phyloP scores from a whole-genome alignment of 768 basidiomycete genomes.

The Suillus plorans region DNA sequence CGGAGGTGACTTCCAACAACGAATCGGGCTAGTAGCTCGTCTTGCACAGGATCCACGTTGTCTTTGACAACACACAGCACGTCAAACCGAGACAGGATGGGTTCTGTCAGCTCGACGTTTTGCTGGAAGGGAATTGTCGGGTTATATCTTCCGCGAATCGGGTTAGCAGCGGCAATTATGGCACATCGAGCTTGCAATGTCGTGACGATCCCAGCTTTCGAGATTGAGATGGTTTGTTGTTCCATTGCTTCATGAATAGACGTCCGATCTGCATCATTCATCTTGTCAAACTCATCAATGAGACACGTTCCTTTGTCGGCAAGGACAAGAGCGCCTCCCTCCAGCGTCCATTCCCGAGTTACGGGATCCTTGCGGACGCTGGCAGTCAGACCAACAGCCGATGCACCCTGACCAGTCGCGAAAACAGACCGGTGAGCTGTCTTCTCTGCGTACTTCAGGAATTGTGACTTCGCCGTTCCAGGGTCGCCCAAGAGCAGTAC shows the following conservation, averaged over 20 bases:
- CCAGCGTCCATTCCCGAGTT: constrained; percentile 97
- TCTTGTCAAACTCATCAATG: constrained; percentile 99
- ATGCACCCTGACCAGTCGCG: constrained; percentile 97
- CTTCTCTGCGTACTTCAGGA: constrained; percentile 98
- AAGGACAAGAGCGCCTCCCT: constrained; percentile 96
- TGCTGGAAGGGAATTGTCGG: constrained; percentile 98
- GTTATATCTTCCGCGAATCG: constrained; percentile 95
- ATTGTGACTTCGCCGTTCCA: constrained; percentile 98
- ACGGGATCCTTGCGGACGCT: constrained; percentile 98
- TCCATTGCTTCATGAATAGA: constrained; percentile 99
- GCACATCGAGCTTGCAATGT: constrained; percentile 96
- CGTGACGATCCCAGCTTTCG: constrained; percentile 99
- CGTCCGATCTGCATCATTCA: constrained; percentile 98
- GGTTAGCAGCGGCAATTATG: constrained; percentile 97
- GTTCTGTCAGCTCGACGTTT: constrained; percentile 98
- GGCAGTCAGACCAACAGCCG: constrained; percentile 96
- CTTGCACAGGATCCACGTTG: constrained; percentile 93
- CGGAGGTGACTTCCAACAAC: constrained; percentile 97
- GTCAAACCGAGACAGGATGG: constrained; percentile 97
- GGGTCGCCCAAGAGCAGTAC: constrained; percentile 95
- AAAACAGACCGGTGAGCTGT: constrained; percentile 97
- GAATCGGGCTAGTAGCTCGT: constrained; percentile 93
- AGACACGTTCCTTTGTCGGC: constrained; percentile 98
- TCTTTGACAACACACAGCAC: constrained; percentile 98
- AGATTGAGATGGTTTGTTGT: constrained; percentile 98